phyloP scores from a whole-genome alignment of 1,284 basidiomycete genomes.

The Fistulinella cinereoalba region DNA sequence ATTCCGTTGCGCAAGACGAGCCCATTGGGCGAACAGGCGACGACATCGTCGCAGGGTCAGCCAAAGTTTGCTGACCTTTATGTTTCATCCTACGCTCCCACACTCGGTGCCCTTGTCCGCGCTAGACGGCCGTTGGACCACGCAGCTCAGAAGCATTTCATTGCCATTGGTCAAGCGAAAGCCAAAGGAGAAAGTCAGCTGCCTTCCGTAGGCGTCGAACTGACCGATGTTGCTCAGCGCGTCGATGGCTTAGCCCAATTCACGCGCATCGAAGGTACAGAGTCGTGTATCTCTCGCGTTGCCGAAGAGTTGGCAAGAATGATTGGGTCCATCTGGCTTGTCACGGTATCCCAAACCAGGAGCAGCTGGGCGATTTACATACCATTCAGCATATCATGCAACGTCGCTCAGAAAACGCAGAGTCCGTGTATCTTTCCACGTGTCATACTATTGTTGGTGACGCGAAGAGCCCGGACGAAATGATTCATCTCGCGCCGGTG shows the following conservation, averaged over 20 bases:
- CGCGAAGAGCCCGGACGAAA: conserved; percentile 24
- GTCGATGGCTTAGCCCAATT: background rate
- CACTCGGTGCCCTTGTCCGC: conserved; percentile 26
- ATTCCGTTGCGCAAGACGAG: no score
- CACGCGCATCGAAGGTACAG: background rate
- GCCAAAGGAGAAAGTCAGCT: background rate
- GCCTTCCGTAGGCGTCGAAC: conserved; percentile 1
- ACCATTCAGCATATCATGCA: conserved; percentile 23
- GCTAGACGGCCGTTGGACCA: conserved; percentile 7
- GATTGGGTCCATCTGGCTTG: conserved; percentile 21
- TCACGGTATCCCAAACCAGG: conserved; percentile 7
- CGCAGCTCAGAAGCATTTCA: background rate
- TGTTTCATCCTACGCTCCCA: conserved; percentile 35
- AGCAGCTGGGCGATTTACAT: conserved; percentile 16
- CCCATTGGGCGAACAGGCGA: no score
- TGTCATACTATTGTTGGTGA: conserved; percentile 20
- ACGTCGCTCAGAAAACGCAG: conserved; percentile 19
- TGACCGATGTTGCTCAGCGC: background rate
- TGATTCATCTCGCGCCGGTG: conserved; percentile 10
- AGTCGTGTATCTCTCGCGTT: conserved; percentile 1
- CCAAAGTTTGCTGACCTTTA: conserved; percentile 23
- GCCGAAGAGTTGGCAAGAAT: conserved; percentile 5
- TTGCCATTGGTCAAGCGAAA: background rate
- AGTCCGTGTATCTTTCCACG: conserved; percentile 34
- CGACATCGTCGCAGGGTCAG: no score